A percentile compares a stretch with the other conserved stretches of the same genome.
Conservation (phyloP, 176 grass and related monocot genomes). For the Pontederia crassipes region DNA sequence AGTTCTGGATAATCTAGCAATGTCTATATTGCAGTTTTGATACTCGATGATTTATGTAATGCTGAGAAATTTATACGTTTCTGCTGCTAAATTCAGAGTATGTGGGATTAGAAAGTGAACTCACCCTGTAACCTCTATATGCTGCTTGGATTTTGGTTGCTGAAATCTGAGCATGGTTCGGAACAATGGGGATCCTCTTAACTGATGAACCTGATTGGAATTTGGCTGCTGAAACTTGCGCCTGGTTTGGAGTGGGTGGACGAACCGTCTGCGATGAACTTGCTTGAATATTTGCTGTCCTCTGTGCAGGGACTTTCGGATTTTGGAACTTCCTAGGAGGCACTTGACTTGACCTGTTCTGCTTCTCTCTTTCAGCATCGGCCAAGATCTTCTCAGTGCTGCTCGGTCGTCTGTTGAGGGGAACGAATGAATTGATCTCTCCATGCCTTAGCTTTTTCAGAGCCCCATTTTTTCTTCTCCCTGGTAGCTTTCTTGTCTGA, state of each 20-base stretch:
- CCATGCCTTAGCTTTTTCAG: conserved; percentile 42
- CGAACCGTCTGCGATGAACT: conserved; percentile 2
- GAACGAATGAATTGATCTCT: conserved; percentile 48
- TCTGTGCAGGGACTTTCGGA: conserved; percentile 18
- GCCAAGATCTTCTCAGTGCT: conserved; percentile 96
- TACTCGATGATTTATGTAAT: neutral
- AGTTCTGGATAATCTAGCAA: too few species aligned
- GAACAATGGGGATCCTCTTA: conserved; percentile 1
- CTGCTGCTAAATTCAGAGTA: neutral
- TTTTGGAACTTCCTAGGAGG: conserved; percentile 27
- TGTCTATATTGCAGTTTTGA: neutral
- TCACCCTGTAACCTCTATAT: conserved; percentile 64
- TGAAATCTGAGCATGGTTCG: conserved; percentile 9
- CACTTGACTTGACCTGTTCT: conserved; percentile 29
- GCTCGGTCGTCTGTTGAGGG: conserved; percentile 81
- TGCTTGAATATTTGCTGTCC: conserved; percentile 9
- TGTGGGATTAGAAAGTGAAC: neutral
- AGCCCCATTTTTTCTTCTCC: conserved; percentile 89
- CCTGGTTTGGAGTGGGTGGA: conserved; percentile 26
- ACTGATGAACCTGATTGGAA: neutral
- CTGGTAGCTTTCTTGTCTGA: conserved; percentile 20
- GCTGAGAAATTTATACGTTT: neutral
- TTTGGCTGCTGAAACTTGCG: conserved; percentile 14
- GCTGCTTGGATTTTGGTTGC: conserved; percentile 68
- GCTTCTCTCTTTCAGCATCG: conserved; percentile 64